Base-by-base conservation (phyloP, 192 early-diverging fungal species). In the Backusella mclennaniae region DNA sequence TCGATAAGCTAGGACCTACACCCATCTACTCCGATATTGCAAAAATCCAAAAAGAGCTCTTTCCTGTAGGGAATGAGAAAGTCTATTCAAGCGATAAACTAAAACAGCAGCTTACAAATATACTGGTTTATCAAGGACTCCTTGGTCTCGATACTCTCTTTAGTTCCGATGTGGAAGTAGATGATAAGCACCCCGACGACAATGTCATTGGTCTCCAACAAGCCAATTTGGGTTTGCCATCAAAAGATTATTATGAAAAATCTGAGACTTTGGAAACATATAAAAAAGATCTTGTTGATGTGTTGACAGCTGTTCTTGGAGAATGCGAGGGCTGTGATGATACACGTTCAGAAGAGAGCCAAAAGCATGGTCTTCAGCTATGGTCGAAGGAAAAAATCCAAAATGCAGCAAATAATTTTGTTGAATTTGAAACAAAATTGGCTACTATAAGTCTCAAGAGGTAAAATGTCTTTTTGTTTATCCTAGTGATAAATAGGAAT, bases 231-330 rank as follows among this genome's bases (percentile, higher is more conserved):
- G 85, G 79, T 35, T 66, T 92, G 39, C 91, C 92, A n/a, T 87
- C 89, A 31, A 92, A 87, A 39, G 86, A 92, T 46, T 92, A 92
- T 59, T 93, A 93, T 79, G 63, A 83, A 19, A 83, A 92, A 8
- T 46, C 79, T 8, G 78, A 87, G 3, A 81, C 84, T 9, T 15
- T 90, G 14, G 63, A 31, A 26, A 53, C 80, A 17, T 91, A 89
- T 52, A 68, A 83, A 73, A 67, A 49, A 15, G 80, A 80, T 12
- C 59, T 92, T 36, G 63, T 76, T 12, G 81, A 87, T 4, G 80
- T 88, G 44, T 74, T 91, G 68, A 33, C 52, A 1, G 46, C 74
- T 9, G 72, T 89, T 4, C 26, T 89, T 23, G 80, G 77, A 4
- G 75, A 73, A 21, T 23, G 9, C 5, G 19, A n/a, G 4, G 46